A percentile compares a stretch with the other conserved stretches of the same genome.
These are phyloP conservation scores for Aspergillus hancockii DNA, from an alignment of 495 filamentous ascomycete genomes.

Conservation along the genomic window DNA sequence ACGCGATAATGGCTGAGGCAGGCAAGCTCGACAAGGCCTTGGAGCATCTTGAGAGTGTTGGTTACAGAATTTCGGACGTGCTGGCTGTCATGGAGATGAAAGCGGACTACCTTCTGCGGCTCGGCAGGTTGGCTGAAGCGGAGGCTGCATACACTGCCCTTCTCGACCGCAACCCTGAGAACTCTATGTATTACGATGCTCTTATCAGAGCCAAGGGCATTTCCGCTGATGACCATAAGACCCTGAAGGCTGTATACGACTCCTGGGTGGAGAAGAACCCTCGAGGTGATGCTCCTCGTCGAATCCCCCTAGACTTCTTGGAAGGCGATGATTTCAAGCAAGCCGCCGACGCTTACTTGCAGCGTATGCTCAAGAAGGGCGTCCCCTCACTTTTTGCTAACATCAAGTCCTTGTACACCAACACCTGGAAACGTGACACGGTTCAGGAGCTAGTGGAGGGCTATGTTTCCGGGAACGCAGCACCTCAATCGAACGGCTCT, in stretches of 20 bases:
- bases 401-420: conserved; percentile 85
- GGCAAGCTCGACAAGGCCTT: conserved; percentile 79
- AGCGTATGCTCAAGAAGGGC: conserved; percentile 89
- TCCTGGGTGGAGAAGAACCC: conserved; percentile 79
- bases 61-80: conserved; percentile 77
- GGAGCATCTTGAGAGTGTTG: conserved; percentile 78
- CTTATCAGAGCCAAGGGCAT: conserved; percentile 70
- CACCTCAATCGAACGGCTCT: conserved; percentile 47
- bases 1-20: conserved; percentile 85
- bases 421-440: conserved; percentile 70
- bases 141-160: conserved; percentile 76
- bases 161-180: conserved; percentile 84
- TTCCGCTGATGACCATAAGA: conserved; percentile 57
- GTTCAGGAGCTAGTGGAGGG: conserved; percentile 77
- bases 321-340: conserved; percentile 79
- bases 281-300: conserved; percentile 78
- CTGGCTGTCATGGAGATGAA: conserved; percentile 87
- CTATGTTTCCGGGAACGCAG: conserved; percentile 57
- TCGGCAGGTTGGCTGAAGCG: conserved; percentile 79
- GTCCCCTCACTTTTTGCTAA: conserved; percentile 96
- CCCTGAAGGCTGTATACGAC: conserved; percentile 73
- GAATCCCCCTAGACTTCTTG: conserved; percentile 88
- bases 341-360: conserved; percentile 78
- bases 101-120: conserved; percentile 78
- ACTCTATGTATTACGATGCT: conserved; percentile 79